phyloP scores from a whole-genome alignment of 2,329 filamentous ascomycete species.

The Pseudopyricularia cyperi region DNA sequence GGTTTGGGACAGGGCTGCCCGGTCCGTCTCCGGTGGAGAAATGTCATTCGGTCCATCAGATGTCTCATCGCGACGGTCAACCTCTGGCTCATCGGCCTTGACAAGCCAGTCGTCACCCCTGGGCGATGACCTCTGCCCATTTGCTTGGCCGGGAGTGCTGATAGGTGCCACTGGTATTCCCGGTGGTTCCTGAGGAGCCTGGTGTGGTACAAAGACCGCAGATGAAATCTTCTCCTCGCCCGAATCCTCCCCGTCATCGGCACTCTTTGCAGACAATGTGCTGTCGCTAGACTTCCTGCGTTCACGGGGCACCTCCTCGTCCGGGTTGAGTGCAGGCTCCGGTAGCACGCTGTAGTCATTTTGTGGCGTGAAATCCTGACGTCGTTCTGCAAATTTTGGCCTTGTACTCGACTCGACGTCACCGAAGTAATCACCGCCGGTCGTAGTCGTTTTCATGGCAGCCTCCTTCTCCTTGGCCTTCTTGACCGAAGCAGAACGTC shows the following conservation, averaged over 20 bases:
- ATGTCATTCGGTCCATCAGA: background rate
- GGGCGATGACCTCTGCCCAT: background rate
- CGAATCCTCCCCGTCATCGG: conserved; percentile 45
- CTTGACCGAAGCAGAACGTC: background rate
- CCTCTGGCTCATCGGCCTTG: conserved; percentile 39
- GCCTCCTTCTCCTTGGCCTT: background rate
- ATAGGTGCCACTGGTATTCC: background rate
- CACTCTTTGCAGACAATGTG: conserved; percentile 22
- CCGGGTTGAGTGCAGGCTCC: conserved; percentile 1
- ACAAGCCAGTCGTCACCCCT: conserved; percentile 32
- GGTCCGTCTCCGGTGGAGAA: background rate
- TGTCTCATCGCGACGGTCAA: conserved; percentile 10
- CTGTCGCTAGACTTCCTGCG: conserved; percentile 25
- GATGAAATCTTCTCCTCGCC: conserved; percentile 81
- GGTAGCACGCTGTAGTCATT: conserved; percentile 1
- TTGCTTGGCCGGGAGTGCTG: background rate
- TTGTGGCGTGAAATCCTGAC: background rate
- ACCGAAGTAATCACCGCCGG: conserved; percentile 1
- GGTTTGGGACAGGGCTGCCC: background rate
- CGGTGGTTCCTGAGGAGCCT: conserved; percentile 25
- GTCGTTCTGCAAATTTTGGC: background rate
- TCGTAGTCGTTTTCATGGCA: background rate
- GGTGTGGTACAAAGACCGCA: conserved; percentile 69
- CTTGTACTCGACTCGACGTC: background rate
- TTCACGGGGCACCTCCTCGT: conserved; percentile 7